Conservation (phyloP, 2,329 filamentous ascomycete species). For the Penicillium sp. region DNA sequence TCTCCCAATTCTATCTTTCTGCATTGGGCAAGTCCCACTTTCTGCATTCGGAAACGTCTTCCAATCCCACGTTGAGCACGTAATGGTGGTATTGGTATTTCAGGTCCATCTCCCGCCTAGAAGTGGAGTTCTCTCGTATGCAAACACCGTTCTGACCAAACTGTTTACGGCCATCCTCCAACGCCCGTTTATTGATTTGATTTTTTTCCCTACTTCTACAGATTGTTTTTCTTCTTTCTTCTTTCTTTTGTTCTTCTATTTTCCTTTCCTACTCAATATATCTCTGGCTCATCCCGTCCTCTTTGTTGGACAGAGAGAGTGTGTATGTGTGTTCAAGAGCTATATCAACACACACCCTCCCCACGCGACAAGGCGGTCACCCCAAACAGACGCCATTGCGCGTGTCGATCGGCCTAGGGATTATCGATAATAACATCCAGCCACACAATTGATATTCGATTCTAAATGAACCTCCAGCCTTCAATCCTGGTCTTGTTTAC, state of each 20-base stretch:
- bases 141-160: conserved; percentile 16
- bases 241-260: conserved; percentile 7
- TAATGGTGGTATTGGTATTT: conserved; percentile 21
- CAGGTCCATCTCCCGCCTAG: background rate
- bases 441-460: conserved; percentile 14
- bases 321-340: background rate
- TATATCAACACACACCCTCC: conserved; percentile 16
- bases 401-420: conserved; percentile 26
- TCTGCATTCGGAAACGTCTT: conserved; percentile 25
- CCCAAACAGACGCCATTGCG: conserved; percentile 30
- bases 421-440: conserved; percentile 30
- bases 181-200: conserved; percentile 3
- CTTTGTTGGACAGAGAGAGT: no score
- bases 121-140: conserved; percentile 9
- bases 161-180: conserved; percentile 25
- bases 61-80: conserved; percentile 22
- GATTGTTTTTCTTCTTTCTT: conserved; percentile 16
- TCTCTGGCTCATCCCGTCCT: no score
- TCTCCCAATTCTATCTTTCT: conserved; percentile 2
- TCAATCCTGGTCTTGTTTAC: conserved; percentile 6
- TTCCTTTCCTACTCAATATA: background rate
- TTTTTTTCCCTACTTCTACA: conserved; percentile 11
- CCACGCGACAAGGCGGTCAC: conserved; percentile 31
- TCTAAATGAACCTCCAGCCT: background rate
- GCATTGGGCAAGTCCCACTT: conserved; percentile 7